Percentiles rank a stretch among this genome's conserved stretches.
phyloP scores from a whole-genome alignment of 768 basidiomycete species.

The Rhodosporidiobolus sp. region DNA sequence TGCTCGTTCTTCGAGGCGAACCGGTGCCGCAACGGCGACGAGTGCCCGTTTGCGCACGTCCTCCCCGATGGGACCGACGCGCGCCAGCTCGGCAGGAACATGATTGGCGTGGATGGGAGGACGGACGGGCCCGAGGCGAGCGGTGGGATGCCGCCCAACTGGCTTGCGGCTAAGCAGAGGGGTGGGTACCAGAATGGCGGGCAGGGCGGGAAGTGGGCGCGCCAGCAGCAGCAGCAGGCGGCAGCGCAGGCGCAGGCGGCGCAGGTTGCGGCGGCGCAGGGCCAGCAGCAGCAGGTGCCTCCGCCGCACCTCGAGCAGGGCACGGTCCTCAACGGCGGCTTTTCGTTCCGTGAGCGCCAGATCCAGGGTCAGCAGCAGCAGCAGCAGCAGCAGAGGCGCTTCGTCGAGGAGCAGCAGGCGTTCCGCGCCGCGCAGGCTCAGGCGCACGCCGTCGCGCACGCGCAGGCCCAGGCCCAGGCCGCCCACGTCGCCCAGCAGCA shows the following conservation, averaged over 20 bases:
- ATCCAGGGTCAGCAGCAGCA: not conserved
- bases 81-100: constrained; percentile 20
- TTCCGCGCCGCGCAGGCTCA: not conserved
- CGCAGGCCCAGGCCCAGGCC: not conserved
- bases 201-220: not conserved
- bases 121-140: constrained; percentile 33
- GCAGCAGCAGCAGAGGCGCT: constrained; percentile 3
- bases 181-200: not conserved
- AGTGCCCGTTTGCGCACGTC: constrained; percentile 36
- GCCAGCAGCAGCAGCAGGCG: not conserved
- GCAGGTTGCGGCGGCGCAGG: not conserved
- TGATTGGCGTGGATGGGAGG: constrained; percentile 35
- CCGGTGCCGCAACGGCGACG: constrained; percentile 42
- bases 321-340: constrained; percentile 15
- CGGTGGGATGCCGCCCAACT: constrained; percentile 31
- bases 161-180: constrained; percentile 22
- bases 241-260: not conserved
- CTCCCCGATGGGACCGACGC: constrained; percentile 40
- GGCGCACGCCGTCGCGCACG: not conserved
- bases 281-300: not conserved
- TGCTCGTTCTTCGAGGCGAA: constrained; percentile 43
- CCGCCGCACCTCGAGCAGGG: not conserved
- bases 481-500: not conserved
- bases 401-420: not conserved
- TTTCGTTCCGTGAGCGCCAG: constrained; percentile 14